Percentiles rank a stretch among this genome's conserved stretches.
Conservation (phyloP, 139 green algal species). For the Micractinium sp. region DNA sequence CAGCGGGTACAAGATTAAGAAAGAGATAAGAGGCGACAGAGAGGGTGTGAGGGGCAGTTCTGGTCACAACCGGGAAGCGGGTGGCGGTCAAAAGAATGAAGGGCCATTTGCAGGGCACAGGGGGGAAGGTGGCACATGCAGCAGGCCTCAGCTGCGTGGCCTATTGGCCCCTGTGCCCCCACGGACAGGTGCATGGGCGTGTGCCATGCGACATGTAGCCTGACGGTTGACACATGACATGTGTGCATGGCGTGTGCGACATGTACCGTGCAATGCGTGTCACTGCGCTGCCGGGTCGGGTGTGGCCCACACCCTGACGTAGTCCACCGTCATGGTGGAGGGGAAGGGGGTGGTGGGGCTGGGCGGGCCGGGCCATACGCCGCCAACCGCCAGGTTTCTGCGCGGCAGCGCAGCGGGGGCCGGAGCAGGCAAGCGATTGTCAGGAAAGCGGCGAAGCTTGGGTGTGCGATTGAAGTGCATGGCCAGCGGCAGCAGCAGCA, state of each 20-base stretch:
- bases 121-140: too few species aligned
- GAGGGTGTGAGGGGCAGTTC: not conserved
- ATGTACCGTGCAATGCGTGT: not conserved
- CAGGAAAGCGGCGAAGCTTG: not conserved
- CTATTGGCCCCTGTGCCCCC: too few species aligned
- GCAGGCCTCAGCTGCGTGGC: too few species aligned
- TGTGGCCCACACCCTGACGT: not conserved
- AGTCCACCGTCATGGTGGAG: conserved; percentile 11
- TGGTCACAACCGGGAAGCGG: not conserved
- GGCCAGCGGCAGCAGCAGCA: too few species aligned
- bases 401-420: not conserved
- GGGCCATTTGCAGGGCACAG: not conserved
- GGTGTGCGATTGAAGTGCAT: too few species aligned
- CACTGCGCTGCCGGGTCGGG: not conserved
- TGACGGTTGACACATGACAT: too few species aligned
- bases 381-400: conserved; percentile 25
- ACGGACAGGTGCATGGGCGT: too few species aligned
- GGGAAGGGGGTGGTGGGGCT: conserved; percentile 24
- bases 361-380: conserved; percentile 12
- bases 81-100: not conserved
- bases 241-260: too few species aligned
- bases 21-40: not conserved
- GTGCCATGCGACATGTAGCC: too few species aligned
- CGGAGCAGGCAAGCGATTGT: not conserved
- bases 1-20: too few species aligned